These are phyloP conservation scores for Ammopiptanthus mongolicus DNA, from an alignment of 306 rosid species.

Conservation along the genomic window DNA sequence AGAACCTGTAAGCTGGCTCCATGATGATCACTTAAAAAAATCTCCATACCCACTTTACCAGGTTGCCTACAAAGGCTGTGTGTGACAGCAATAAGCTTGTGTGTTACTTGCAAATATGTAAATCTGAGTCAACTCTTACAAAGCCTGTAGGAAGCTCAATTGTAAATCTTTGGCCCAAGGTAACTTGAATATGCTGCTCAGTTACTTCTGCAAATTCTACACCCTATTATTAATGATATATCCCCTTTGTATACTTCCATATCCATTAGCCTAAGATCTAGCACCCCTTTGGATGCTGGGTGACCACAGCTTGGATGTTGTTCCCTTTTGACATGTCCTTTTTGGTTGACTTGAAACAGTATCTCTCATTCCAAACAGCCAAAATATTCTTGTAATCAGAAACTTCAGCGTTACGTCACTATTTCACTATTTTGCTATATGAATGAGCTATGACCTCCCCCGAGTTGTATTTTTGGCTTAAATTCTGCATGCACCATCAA, in stretches of 20 bases:
- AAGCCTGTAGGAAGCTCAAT: background rate
- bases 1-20: background rate
- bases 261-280: constrained; percentile 5
- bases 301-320: background rate
- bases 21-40: background rate
- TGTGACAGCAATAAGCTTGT: background rate
- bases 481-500: constrained; percentile 53
- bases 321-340: constrained; percentile 8
- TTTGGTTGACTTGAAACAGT: constrained; percentile 12
- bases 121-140: background rate
- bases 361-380: constrained; percentile 9
- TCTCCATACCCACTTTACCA: background rate
- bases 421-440: constrained; percentile 25
- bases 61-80: background rate
- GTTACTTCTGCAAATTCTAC: background rate
- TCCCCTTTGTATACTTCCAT: background rate
- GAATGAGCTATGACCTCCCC: constrained; percentile 83
- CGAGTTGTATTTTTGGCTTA: constrained; percentile 77
- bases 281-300: background rate
- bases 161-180: background rate
- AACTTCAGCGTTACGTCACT: background rate
- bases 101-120: background rate
- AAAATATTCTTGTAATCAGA: background rate
- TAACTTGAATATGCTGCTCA: background rate
- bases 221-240: background rate